Conservation (phyloP, 106 monocot species). For the Dendrobium nobile region DNA sequence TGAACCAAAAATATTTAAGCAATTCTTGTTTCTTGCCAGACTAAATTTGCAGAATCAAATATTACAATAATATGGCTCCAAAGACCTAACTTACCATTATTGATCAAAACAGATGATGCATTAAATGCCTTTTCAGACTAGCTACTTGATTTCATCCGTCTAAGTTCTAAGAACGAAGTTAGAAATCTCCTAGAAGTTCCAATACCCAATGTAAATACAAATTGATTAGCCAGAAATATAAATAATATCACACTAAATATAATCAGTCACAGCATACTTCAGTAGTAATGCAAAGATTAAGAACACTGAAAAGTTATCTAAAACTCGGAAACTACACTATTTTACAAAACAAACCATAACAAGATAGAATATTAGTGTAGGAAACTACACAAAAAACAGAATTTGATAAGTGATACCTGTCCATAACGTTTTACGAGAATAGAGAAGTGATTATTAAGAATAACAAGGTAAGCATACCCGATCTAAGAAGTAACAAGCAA, state of each 20-base stretch:
- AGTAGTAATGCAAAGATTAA: background rate
- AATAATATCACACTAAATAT: background rate
- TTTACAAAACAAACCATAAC: background rate
- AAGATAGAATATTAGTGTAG: background rate
- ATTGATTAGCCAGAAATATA: background rate
- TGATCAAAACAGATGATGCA: background rate
- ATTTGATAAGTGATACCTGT: background rate
- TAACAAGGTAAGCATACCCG: conserved; percentile 33
- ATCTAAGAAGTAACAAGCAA: conserved; percentile 73
- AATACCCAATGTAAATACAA: background rate
- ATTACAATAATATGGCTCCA: background rate
- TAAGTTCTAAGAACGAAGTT: background rate
- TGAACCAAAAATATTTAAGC: background rate
- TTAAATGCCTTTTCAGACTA: background rate
- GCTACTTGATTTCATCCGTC: background rate
- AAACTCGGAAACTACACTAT: background rate
- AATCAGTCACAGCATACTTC: background rate
- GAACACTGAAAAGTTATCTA: background rate
- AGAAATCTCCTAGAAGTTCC: background rate
- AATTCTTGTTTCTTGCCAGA: background rate
- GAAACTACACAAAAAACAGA: background rate
- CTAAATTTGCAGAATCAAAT: background rate
- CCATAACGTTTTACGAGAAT: background rate
- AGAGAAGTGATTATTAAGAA: conserved; percentile 10
- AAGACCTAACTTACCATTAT: background rate